phyloP scores from a whole-genome alignment of 2,329 filamentous ascomycete genomes.

The Fusarium solani-melongenae region DNA sequence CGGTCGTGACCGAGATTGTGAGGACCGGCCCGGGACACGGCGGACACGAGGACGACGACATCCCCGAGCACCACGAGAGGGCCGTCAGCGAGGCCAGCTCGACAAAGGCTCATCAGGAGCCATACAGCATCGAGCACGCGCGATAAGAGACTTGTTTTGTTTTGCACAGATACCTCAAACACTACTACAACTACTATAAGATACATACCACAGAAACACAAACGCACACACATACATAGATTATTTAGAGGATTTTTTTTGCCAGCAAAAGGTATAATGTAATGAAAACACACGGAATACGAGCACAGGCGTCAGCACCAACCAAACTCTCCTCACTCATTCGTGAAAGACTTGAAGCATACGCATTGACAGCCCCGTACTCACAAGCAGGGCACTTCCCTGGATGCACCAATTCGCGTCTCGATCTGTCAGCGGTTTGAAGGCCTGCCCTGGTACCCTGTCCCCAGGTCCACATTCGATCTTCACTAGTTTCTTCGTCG shows the following conservation, averaged over 20 bases:
- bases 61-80: slow-evolving; percentile 41
- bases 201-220: not conserved
- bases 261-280: slow-evolving; percentile 27
- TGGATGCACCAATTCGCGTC: not conserved
- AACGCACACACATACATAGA: not conserved
- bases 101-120: slow-evolving; percentile 29
- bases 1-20: slow-evolving; percentile 34
- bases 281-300: slow-evolving; percentile 23
- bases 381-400: slow-evolving; percentile 13
- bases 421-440: slow-evolving; percentile 23
- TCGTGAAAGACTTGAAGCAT: slow-evolving; percentile 16
- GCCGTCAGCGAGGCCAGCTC: slow-evolving; percentile 42
- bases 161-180: not conserved
- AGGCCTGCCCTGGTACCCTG: not conserved
- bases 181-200: not conserved
- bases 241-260: not conserved
- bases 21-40: slow-evolving; percentile 18
- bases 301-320: not conserved
- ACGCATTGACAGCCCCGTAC: slow-evolving; percentile 11
- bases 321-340: not conserved
- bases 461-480: slow-evolving; percentile 19
- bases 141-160: slow-evolving; percentile 16
- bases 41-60: slow-evolving; percentile 21
- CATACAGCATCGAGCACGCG: slow-evolving; percentile 35
- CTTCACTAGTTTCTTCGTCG: slow-evolving; percentile 14